Evolutionary conservation across 495 filamentous ascomycete species (phyloP).

Genomic region (Podospora australis): DNA sequence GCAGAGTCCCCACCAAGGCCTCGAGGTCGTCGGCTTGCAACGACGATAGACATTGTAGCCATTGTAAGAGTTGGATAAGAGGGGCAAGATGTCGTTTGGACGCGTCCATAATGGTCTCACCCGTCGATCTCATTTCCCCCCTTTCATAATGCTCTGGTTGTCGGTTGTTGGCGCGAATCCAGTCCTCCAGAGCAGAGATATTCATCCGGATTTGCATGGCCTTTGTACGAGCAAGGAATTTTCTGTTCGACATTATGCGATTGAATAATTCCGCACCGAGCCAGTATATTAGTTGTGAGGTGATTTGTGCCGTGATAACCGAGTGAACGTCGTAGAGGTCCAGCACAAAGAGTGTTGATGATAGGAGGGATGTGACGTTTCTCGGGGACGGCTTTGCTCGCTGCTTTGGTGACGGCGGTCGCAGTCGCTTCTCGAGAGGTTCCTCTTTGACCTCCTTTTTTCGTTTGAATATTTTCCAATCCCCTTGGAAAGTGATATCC

Average conservation of each 20-base stretch:
- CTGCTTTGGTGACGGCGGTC: conserved; percentile 91
- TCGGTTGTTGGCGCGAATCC: conserved; percentile 88
- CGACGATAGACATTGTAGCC: conserved; percentile 96
- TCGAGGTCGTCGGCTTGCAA: conserved; percentile 82
- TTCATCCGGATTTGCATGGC: conserved; percentile 99
- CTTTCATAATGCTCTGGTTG: conserved; percentile 94
- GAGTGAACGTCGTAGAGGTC: conserved; percentile 99
- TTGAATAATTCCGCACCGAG: conserved; percentile 96
- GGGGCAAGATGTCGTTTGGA: conserved; percentile 80
- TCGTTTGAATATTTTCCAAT: conserved; percentile 92
- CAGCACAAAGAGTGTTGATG: conserved; percentile 93
- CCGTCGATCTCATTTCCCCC: conserved; percentile 77
- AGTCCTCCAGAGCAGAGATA: conserved; percentile 89
- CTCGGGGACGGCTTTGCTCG: conserved; percentile 85
- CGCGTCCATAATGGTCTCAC: conserved; percentile 78
- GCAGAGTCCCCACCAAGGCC: conserved; percentile 73
- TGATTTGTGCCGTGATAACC: conserved; percentile 85
- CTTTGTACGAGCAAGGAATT: conserved; percentile 93
- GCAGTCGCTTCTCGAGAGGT: conserved; percentile 83
- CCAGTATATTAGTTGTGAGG: conserved; percentile 95
- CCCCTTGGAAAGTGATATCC: conserved; percentile 91
- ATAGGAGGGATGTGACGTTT: conserved; percentile 94
- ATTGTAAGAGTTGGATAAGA: conserved; percentile 91
- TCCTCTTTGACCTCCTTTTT: conserved; percentile 83
- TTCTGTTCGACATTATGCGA: conserved; percentile 89